Conservation (phyloP, 148 eudicot genomes). For the Agrostemma githago region DNA sequence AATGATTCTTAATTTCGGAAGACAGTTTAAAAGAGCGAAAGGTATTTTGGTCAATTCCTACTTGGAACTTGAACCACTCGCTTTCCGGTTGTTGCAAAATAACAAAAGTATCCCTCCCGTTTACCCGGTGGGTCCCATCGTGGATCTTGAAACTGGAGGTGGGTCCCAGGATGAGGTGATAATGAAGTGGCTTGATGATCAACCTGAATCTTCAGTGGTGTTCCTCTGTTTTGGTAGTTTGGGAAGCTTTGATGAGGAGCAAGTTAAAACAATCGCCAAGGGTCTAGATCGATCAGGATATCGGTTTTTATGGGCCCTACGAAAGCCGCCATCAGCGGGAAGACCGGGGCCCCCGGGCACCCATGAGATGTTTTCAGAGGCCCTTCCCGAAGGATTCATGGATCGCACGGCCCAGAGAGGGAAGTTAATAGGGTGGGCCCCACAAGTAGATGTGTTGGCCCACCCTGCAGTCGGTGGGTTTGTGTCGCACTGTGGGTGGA, state of each 20-base stretch:
- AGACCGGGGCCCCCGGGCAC: not conserved
- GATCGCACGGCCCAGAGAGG: constrained; percentile 15
- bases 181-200: constrained; percentile 46
- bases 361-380: constrained; percentile 5
- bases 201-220: constrained; percentile 42
- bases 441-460: constrained; percentile 20
- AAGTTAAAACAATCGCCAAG: constrained; percentile 46
- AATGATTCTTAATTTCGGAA: not conserved
- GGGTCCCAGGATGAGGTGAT: constrained; percentile 14
- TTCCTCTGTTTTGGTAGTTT: constrained; percentile 61
- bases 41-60: constrained; percentile 54
- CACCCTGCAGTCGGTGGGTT: constrained; percentile 26
- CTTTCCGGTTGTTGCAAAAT: constrained; percentile 20
- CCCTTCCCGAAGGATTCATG: constrained; percentile 31
- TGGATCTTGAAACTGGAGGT: constrained; percentile 25
- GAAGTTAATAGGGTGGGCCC: constrained; percentile 34
- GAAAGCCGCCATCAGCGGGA: constrained; percentile 1
- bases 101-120: constrained; percentile 24
- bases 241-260: constrained; percentile 38
- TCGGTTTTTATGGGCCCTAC: constrained; percentile 40
- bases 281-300: constrained; percentile 39
- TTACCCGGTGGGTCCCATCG: constrained; percentile 48
- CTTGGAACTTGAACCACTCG: constrained; percentile 26
- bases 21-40: constrained; percentile 24
- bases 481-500: constrained; percentile 37